phyloP scores from a whole-genome alignment of 2,329 filamentous ascomycete species.

The Botrytis hyacinthi region DNA sequence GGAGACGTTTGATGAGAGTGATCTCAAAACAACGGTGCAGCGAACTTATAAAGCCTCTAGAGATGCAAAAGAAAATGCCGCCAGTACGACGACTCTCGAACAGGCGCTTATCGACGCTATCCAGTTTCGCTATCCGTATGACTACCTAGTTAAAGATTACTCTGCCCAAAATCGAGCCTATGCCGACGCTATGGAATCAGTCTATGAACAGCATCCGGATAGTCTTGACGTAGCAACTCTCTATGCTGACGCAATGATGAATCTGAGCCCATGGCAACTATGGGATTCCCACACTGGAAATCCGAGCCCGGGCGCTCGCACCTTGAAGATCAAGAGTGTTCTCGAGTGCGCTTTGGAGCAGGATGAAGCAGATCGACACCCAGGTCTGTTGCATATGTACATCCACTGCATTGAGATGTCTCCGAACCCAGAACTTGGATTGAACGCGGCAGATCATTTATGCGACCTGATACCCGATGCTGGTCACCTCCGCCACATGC shows the following conservation, averaged over 20 bases:
- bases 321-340: conserved; percentile 56
- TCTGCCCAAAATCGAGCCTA: conserved; percentile 57
- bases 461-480: conserved; percentile 65
- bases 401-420: conserved; percentile 81
- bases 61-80: conserved; percentile 47
- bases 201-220: conserved; percentile 50
- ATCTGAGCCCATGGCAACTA: conserved; percentile 61
- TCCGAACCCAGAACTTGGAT: conserved; percentile 58
- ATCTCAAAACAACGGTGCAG: conserved; percentile 51
- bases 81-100: conserved; percentile 51
- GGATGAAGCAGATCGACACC: conserved; percentile 54
- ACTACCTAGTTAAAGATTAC: conserved; percentile 49
- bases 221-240: conserved; percentile 64
- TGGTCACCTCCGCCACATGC: conserved; percentile 75
- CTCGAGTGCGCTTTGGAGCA: conserved; percentile 57
- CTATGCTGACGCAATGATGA: conserved; percentile 65
- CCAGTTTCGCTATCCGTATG: conserved; percentile 57
- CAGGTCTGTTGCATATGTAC: conserved; percentile 71
- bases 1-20: conserved; percentile 64
- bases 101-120: conserved; percentile 63
- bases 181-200: conserved; percentile 57
- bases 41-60: conserved; percentile 44
- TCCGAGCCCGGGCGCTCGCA: conserved; percentile 53
- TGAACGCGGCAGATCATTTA: conserved; percentile 59
- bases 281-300: conserved; percentile 60